Evolutionary conservation across 2,329 filamentous ascomycete genomes (phyloP), one percentile per base, ranked within the genome.

Genomic region (Aspergillus sojae): DNA sequence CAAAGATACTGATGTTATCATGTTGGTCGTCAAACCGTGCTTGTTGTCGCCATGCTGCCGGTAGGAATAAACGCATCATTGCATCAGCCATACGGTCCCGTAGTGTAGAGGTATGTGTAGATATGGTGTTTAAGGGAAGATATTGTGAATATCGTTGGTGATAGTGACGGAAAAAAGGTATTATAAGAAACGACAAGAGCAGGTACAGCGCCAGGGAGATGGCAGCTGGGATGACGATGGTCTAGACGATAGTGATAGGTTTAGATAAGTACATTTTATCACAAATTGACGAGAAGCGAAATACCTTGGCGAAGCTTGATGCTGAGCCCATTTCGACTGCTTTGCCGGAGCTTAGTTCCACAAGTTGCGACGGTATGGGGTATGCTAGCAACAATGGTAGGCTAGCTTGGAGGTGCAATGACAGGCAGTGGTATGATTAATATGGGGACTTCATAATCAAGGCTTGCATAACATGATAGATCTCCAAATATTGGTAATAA

Each of bases 81-180:
- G 74, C 67, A 53, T 81, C 78, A 9, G 75, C 77, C 19, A 80
- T 71, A 41, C 79, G 76, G 63, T 81, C 79, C 43, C 65, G 87
- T 80, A 84, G 84, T 57, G 81, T 85, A 26, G 86, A 86, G 64
- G 91, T 86, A 62, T 76, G 79, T 1, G 72, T 77, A 36, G 78
- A 78, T 58, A 80, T 78, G 36, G 83, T 81, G 65, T 90, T 85
- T 67, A 93, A 79, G 0, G 90, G 90, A 1, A 93, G 85, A 73
- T 93, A 93, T 65, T 91, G 88, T 72, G 87, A 85, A 76, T 93
- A 93, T 64, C 90, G 87, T 69, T 84, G 85, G 67, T 86, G 88
- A 77, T 92, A 91, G 62, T 84, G 86, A 55, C 87, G 88, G 85
- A 90, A 91, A 64, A 90, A 74, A 2, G 91, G 91, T 30, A 91